phyloP scores from a whole-genome alignment of 2,329 filamentous ascomycete species.

The Trichoderma guizhouense region DNA sequence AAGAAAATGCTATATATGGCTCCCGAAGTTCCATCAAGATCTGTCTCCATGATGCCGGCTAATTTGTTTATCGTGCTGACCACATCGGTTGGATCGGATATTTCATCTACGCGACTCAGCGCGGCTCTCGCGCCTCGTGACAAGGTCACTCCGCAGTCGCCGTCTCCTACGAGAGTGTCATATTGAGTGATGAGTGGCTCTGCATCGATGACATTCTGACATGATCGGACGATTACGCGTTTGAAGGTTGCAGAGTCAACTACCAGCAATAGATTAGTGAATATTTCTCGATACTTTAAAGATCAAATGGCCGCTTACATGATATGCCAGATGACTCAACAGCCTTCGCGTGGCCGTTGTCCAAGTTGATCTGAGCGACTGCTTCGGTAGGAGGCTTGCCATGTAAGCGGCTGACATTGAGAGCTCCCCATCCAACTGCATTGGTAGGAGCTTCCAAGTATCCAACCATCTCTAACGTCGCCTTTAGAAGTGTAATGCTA shows the following conservation, averaged over 20 bases:
- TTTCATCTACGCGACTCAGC: not conserved
- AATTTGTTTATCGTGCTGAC: not conserved
- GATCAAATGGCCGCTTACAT: not conserved
- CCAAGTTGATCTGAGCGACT: not conserved
- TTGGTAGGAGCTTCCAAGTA: not conserved
- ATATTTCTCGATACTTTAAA: not conserved
- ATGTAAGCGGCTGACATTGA: not conserved
- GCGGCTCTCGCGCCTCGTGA: not conserved
- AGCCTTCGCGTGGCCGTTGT: not conserved
- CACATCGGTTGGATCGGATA: not conserved
- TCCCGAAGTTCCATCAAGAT: not conserved
- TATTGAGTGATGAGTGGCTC: not conserved
- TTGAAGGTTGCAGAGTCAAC: not conserved
- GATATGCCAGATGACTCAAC: not conserved
- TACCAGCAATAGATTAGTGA: not conserved
- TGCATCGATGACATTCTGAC: not conserved
- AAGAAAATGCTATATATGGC: not conserved
- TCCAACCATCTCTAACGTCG: not conserved
- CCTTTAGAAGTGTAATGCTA: not conserved
- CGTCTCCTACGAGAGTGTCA: not conserved
- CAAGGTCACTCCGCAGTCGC: not conserved
- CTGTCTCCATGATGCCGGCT: not conserved
- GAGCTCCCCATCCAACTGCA: not conserved
- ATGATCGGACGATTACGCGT: not conserved
- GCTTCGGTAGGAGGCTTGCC: not conserved